Conservation (phyloP, 116 monocot genomes). For the Iris pallida region DNA sequence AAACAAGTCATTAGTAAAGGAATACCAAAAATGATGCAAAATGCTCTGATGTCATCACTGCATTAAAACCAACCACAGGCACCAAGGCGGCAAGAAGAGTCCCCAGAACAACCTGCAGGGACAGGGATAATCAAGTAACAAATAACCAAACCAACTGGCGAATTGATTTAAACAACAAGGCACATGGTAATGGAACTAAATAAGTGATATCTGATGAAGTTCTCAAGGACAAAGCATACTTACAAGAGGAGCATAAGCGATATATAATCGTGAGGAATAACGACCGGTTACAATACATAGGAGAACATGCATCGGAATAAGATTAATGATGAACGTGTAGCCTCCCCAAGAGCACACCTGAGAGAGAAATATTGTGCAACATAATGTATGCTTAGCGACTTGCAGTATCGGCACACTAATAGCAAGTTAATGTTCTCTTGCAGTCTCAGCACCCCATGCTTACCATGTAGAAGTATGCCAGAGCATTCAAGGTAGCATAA, state of each 20-base stretch:
- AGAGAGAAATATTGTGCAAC: constrained; percentile 4
- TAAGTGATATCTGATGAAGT: neutral
- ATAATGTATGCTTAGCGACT: constrained; percentile 5
- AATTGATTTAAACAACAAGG: neutral
- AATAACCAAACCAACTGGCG: neutral
- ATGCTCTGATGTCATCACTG: constrained; percentile 98
- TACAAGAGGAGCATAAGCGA: constrained; percentile 97
- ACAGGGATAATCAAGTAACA: constrained; percentile 5
- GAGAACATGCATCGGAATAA: constrained; percentile 97
- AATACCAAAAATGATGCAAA: constrained; percentile 92
- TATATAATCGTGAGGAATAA: constrained; percentile 87
- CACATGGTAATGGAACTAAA: neutral
- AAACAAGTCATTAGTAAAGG: no score
- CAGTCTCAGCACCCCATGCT: constrained; percentile 9
- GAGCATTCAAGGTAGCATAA: constrained; percentile 90
- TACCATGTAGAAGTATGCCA: constrained; percentile 98
- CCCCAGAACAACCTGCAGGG: constrained; percentile 79
- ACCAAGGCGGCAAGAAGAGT: constrained; percentile 90
- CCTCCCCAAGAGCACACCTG: constrained; percentile 99
- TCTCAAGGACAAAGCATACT: constrained; percentile 23
- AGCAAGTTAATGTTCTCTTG: neutral
- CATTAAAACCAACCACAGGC: constrained; percentile 98
- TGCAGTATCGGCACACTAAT: neutral
- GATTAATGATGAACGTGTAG: constrained; percentile 96
- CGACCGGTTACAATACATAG: constrained; percentile 92